Evolutionary conservation across 139 green algal genomes (phyloP), one percentile per base, ranked within the genome.

Genomic region (Chlamydomonas urium): DNA sequence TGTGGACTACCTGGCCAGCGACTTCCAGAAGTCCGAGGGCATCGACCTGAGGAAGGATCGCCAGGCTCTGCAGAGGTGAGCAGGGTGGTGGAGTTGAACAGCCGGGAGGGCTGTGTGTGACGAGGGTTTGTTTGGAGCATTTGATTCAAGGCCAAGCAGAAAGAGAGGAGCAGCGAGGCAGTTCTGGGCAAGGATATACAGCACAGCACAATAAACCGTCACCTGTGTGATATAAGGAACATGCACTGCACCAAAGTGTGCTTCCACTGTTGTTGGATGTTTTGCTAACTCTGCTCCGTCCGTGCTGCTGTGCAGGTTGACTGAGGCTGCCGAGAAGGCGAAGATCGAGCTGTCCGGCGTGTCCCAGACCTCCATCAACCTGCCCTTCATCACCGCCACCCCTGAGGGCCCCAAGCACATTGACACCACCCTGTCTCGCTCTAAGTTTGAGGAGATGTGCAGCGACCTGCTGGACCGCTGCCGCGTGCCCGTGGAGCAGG

Each of bases 311-410:
- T 50, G 33, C 36, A 57, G 62, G 32, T 81, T 99, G 65, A 98
- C 91, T 1, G 95, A 99, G 88, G 88, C 95, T 10, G 92, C 94
- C 17, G 95, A 99, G 92, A 99, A 99, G 91, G 94, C 95, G 71
- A 99, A 99, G 92, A 97, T 98, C 66, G 95, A 99, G 91, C 90
- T 99, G 47, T 95, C 86, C 0, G 80, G 80, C 26, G 71, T 92
- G 26, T 76, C 74, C 26, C 83, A 94, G 77, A 97, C 92, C 34
- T 79, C 53, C 79, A 97, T 99, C 83, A 97, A 92, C 75, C 85
- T 99, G 74, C 95, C 95, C 70, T 99, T 99, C 91, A 99, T 99
- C 86, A 99, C 95, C 38, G 95, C 95, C 65, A 98, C 95, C 36
- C 90, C 94, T 24, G 94, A 98, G 8, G 95, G 95, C 31, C 95